Evolutionary conservation across 176 grass and related monocot genomes (phyloP), one percentile per base, ranked within the genome.

Genomic region (Cymbopogon citratus): DNA sequence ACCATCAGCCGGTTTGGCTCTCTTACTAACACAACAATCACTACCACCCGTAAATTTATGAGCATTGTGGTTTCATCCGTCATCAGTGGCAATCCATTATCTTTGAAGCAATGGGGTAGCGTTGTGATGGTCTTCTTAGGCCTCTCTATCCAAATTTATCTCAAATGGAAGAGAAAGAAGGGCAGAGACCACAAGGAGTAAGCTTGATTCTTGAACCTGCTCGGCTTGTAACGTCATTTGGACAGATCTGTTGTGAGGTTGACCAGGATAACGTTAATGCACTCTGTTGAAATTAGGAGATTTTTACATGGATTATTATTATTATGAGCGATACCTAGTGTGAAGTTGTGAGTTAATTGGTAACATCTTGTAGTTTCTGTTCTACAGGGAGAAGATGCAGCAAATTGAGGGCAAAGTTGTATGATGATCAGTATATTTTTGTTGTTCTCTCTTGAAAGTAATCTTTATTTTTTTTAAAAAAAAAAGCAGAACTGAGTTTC

Each of bases 1-100:
- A 99, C 96, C 79, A 99, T 99, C 84, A 95, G 91, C 79, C 86
- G 71, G 28, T 99, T 99, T 35, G 96, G 96, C 28, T 99, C 96
- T 56, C 89, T 99, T 71, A 95, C 91, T 34, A 99, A 99, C 84
- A 99, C 96, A 14, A 99, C 96, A 46, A 91, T 99, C 80, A 99
- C 96, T 59, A 99, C 93, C 8, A 95, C 92, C 15, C 90, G 96
- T 4, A 99, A 99, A 86, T 94, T 94, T 69, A 89, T 94, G 92
- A 94, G 92, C 78, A 97, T 97, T 15, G 91, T 97, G 29, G 84
- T 97, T 69, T 97, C 94, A 25, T 97, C 94, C 0, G 86, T 97
- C 59, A 88, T 97, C 59, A 97, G 94, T 59, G 88, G 94, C 65
- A 93, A 97, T 82, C 94, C 91, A 34, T 86, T 97, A 44, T 93